Evolutionary conservation across 2,329 filamentous ascomycete genomes (phyloP), one percentile per base, ranked within the genome.

Genomic region (Aspergillus melleus): DNA sequence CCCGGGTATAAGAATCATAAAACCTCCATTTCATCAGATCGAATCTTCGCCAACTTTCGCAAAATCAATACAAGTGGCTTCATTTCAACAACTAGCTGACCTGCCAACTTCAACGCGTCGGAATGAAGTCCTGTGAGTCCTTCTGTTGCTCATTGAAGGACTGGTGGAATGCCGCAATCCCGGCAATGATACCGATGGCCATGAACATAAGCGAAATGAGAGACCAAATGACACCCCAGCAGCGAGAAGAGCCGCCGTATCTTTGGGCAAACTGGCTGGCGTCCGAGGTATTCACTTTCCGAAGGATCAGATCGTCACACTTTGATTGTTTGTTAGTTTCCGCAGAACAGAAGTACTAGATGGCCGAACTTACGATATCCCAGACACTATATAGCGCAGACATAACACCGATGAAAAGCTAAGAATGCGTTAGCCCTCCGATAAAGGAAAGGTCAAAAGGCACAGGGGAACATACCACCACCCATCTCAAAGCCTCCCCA

Each of bases 391-490:
- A 93, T 1, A 93, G 82, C 2, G 86, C 88, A 6, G 86, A 90
- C 90, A 93, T 92, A 67, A 92, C 90, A 47, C 90, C 90, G 62
- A 93, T 91, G 69, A 93, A 93, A 29, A 93, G 82, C 79, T 86
- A 16, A 8, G 24, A 6, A 20, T 14, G 1, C 19, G 26, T 58
- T 24, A 58, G 56, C 19, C 19, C 19, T 10, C 14, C 8, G 14
- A 20, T 54, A 10, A 4, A 1, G 19, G 4, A 22, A 26, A 11
- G 46, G 22, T 30, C 19, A n/a, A 6, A 1, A n/a, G n/a, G n/a
- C n/a, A n/a, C n/a, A n/a, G n/a, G 10, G 12, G 12, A 22, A 79
- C 82, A 72, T 72, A 84, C 82, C 55, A 90, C 88, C 54, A 92
- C 84, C 70, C 89, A 93, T 60, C 89, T 81, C 73, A 93, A 75